Evolutionary conservation across 1,284 basidiomycete genomes (phyloP), one percentile per base, ranked within the genome.

Genomic region (Volvariella surrecta): DNA sequence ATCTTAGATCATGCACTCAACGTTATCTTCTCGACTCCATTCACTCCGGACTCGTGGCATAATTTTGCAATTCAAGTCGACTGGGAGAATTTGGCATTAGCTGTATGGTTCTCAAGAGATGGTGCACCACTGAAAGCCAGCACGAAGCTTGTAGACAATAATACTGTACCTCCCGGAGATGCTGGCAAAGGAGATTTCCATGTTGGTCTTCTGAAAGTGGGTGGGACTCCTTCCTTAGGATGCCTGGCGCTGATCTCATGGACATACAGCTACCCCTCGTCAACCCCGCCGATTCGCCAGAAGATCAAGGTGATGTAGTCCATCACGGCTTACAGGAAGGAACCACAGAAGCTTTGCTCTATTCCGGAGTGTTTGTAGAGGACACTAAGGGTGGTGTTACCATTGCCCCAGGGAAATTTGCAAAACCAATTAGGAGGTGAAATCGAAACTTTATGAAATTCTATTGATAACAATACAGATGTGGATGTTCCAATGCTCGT

Each of bases 51-150:
- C 10, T 52, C 52, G 6, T 79, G 77, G 76, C 76, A 79, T 55
- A 79, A 80, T 58, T 77, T 79, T 52, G 76, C 74, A 0, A 53
- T 79, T 31, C 67, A 69, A 46, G 67, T 78, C 22, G 72, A 79
- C 55, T 80, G 75, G 74, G 60, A 63, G n/a, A 57, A 64, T 16
- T 60, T 56, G 31, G 76, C 73, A 1, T 62, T 80, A 13, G 62
- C 60, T 7, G 67, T 73, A 3, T 68, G 69, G 38, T 79, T 76
- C 54, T 80, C 77, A 0, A 54, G 49, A 8, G 63, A 72, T 32
- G 62, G 47, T 2, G 32, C 43, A 1, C 55, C 57, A 0, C 64
- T 79, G 4, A 46, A 52, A 35, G 53, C 60, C 1, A 75, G 76
- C 3, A 70, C 67, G 0, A 50, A 56, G 3, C 55, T 65, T 1